Conservation (phyloP, 176 grass and related monocot genomes). For the Triticum dicoccoides region DNA sequence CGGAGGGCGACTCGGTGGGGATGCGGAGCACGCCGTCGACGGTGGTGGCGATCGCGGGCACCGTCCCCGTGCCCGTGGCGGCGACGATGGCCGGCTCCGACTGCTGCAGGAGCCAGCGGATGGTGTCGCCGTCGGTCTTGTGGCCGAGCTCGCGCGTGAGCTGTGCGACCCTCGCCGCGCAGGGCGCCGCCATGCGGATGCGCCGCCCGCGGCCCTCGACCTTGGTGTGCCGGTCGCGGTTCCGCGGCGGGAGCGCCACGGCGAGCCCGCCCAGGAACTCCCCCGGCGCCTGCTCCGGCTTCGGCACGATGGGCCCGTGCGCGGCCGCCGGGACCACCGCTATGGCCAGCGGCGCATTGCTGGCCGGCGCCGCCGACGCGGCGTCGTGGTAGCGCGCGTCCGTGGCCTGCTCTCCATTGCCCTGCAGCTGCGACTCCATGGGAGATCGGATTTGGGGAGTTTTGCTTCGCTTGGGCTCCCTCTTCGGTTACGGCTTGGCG, state of each 20-base stretch:
- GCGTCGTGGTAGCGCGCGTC: not conserved
- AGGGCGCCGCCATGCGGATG: conserved; percentile 79
- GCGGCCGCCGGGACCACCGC: conserved; percentile 14
- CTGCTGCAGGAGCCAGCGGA: conserved; percentile 89
- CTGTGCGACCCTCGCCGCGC: conserved; percentile 60
- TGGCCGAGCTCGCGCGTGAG: conserved; percentile 79
- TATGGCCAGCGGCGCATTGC: conserved; percentile 1
- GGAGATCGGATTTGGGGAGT: conserved; percentile 19
- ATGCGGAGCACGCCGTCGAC: conserved; percentile 73
- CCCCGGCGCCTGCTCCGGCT: conserved; percentile 55
- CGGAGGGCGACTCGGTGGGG: conserved; percentile 43
- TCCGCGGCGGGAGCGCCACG: conserved; percentile 40
- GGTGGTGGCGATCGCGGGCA: conserved; percentile 70
- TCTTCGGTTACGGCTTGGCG: conserved; percentile 16
- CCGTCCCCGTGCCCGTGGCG: conserved; percentile 80
- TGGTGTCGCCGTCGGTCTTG: conserved; percentile 84
- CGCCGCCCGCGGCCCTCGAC: conserved; percentile 88
- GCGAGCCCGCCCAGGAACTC: conserved; percentile 50
- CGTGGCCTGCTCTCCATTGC: conserved; percentile 25
- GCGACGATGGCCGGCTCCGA: conserved; percentile 79
- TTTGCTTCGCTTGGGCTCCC: not conserved
- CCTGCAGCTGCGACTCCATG: conserved; percentile 36
- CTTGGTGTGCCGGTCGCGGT: conserved; percentile 85
- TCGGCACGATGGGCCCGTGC: conserved; percentile 47
- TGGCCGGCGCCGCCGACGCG: not conserved